Conservation (phyloP, 2,329 filamentous ascomycete genomes). For the Sarocladium strictum region DNA sequence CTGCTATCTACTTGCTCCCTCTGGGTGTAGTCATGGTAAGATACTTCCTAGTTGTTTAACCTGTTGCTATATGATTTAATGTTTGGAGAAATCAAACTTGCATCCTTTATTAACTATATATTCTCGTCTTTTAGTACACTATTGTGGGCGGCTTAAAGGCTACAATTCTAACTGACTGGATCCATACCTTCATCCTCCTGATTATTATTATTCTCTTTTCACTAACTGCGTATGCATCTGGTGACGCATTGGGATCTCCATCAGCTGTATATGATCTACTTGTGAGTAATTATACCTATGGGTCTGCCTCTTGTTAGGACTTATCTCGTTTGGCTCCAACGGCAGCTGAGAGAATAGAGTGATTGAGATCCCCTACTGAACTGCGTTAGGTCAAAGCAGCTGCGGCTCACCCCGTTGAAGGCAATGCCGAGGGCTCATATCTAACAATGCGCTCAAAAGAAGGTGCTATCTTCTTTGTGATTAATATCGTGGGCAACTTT, state of each 20-base stretch:
- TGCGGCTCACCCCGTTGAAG: constrained; percentile 62
- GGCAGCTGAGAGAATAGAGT: neutral
- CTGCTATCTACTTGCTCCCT: constrained; percentile 75
- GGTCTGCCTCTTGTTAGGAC: neutral
- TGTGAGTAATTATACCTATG: neutral
- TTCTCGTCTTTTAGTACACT: constrained; percentile 11
- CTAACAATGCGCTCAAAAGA: constrained; percentile 67
- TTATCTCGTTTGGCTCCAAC: neutral
- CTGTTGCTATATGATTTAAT: no score
- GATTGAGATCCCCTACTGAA: neutral
- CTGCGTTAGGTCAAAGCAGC: constrained; percentile 37
- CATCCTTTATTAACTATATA: neutral
- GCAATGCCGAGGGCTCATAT: constrained; percentile 67
- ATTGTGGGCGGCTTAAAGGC: constrained; percentile 60
- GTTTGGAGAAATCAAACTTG: neutral
- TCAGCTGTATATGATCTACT: constrained; percentile 69
- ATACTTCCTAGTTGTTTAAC: no score
- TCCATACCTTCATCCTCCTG: constrained; percentile 72
- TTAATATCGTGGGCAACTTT: constrained; percentile 73
- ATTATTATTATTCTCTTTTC: constrained; percentile 77
- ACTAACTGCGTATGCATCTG: constrained; percentile 71
- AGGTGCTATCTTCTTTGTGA: constrained; percentile 79
- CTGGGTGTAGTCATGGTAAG: constrained; percentile 56
- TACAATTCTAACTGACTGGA: constrained; percentile 17
- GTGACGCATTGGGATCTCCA: constrained; percentile 63